Conservation (phyloP, 495 filamentous ascomycete species). For the Hypoxylon lienhwacheense region DNA sequence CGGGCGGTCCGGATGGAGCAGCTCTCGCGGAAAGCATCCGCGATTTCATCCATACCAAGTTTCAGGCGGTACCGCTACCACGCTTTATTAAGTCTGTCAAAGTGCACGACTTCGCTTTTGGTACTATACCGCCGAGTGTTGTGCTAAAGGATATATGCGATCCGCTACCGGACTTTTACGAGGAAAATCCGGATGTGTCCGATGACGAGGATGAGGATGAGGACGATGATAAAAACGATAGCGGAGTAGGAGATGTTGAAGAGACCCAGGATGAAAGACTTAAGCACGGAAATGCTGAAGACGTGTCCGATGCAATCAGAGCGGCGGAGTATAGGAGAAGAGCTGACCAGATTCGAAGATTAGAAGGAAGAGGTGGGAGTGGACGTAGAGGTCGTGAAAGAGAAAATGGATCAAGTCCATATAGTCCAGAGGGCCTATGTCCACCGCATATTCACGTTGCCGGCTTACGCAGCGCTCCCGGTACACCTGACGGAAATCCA, state of each 20-base stretch:
- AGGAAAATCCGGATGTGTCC: conserved; percentile 66
- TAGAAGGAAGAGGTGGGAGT: conserved; percentile 22
- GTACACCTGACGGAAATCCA: conserved; percentile 56
- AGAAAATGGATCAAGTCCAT: conserved; percentile 20
- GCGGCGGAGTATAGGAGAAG: conserved; percentile 49
- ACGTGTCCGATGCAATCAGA: conserved; percentile 45
- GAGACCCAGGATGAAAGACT: conserved; percentile 20
- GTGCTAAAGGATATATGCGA: conserved; percentile 97
- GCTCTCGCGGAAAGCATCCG: conserved; percentile 83
- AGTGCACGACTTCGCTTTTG: conserved; percentile 93
- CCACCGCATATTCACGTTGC: conserved; percentile 44
- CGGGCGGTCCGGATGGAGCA: conserved; percentile 81
- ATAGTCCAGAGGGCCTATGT: conserved; percentile 32
- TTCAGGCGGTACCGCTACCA: conserved; percentile 86
- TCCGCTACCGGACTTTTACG: conserved; percentile 94
- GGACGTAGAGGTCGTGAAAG: conserved; percentile 10
- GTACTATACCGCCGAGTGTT: conserved; percentile 75
- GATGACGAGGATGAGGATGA: conserved; percentile 49
- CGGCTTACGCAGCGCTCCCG: conserved; percentile 34
- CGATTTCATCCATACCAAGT: conserved; percentile 91
- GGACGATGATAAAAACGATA: too few relatives aligned
- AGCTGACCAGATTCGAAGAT: conserved; percentile 39
- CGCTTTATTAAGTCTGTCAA: conserved; percentile 96
- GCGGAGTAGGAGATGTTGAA: conserved; percentile 39
- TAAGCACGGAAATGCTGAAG: conserved; percentile 19